A percentile compares a stretch with the other conserved stretches of the same genome.
Conservation (phyloP, 2,329 filamentous ascomycete genomes). For the Beauveria varroae region DNA sequence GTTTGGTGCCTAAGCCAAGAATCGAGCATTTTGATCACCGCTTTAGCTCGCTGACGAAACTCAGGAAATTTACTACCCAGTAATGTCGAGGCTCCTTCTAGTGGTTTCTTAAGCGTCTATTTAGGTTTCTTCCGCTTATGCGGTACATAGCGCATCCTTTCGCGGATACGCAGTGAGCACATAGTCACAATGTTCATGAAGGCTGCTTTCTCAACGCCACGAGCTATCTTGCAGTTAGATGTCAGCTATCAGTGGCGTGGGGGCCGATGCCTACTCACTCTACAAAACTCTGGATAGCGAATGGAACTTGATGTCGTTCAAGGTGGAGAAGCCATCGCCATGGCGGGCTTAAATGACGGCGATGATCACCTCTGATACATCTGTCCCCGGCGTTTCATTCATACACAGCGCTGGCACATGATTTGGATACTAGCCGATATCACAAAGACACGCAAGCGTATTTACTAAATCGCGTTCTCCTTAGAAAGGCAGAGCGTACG, state of each 20-base stretch:
- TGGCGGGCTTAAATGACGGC: no score
- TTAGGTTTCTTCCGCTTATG: conserved; percentile 12
- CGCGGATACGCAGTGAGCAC: conserved; percentile 17
- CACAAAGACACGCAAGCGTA: no score
- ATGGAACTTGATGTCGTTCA: neutral
- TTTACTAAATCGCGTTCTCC: no score
- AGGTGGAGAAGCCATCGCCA: no score
- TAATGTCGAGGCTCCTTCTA: neutral
- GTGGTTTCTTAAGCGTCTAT: conserved; percentile 5
- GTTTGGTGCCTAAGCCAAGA: conserved; percentile 21
- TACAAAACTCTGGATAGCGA: conserved; percentile 10
- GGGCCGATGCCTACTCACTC: neutral
- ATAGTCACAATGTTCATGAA: conserved; percentile 24
- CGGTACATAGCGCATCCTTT: conserved; percentile 23
- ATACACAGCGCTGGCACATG: no score
- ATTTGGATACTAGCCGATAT: no score
- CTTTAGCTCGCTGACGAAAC: conserved; percentile 17
- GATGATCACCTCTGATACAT: no score
- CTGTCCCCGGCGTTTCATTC: no score
- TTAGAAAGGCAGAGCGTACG: no score
- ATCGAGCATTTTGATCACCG: conserved; percentile 19
- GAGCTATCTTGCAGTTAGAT: conserved; percentile 1
- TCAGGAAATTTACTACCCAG: neutral
- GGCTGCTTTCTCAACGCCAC: conserved; percentile 14
- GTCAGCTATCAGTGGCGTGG: neutral